These are phyloP conservation scores for Kwoniella newhampshirensis DNA, from an alignment of 768 basidiomycete genomes.

Conservation along the genomic window DNA sequence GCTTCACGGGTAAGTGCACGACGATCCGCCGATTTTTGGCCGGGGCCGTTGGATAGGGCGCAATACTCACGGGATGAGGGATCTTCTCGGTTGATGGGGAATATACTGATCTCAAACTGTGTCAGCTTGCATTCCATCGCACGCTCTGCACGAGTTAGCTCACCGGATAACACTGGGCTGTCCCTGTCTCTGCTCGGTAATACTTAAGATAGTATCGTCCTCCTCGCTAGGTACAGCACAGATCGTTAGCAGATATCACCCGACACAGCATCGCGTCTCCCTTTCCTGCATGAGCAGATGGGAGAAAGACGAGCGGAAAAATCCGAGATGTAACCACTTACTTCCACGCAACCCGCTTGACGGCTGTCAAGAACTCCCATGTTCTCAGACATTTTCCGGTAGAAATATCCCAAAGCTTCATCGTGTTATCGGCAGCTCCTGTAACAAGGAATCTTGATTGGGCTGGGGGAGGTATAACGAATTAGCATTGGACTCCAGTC, in stretches of 20 bases:
- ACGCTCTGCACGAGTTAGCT: not conserved
- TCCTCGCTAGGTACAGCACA: slow-evolving; percentile 34
- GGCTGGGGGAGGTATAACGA: slow-evolving; percentile 56
- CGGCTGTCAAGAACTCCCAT: slow-evolving; percentile 98
- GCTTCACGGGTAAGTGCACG: no score
- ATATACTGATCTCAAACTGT: slow-evolving; percentile 60
- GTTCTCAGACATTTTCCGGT: slow-evolving; percentile 88
- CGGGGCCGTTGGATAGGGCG: no score
- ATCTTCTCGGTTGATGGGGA: slow-evolving; percentile 80
- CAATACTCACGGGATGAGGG: slow-evolving; percentile 71
- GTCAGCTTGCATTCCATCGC: not conserved
- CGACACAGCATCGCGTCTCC: no score
- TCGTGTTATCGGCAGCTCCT: slow-evolving; percentile 89
- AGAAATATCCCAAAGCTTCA: slow-evolving; percentile 84
- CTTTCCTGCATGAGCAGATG: not conserved
- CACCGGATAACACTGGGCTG: slow-evolving; percentile 74
- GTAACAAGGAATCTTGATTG: slow-evolving; percentile 83
- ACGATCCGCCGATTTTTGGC: no score
- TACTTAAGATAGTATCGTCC: slow-evolving; percentile 71
- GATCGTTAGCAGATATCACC: not conserved
- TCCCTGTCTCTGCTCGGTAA: slow-evolving; percentile 97
- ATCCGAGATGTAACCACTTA: slow-evolving; percentile 16
- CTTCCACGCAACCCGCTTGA: slow-evolving; percentile 91
- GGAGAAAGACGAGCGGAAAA: not conserved
- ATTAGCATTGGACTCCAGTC: no score